Conservation (phyloP, 139 green algal genomes). For the Deuterostichococcus epilithicus region DNA sequence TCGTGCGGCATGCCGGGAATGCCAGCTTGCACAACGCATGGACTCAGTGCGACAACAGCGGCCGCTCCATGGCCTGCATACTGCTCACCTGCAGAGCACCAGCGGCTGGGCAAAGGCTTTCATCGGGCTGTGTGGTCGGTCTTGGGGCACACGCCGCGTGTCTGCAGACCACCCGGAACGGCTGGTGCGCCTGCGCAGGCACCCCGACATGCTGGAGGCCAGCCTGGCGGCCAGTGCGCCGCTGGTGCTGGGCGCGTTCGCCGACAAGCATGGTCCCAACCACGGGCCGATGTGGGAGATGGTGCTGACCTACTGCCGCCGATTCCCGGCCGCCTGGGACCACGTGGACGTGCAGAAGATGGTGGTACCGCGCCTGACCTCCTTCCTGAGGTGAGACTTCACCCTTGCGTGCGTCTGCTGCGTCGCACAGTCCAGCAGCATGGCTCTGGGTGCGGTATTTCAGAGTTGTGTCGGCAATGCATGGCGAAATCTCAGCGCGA, state of each 20-base stretch:
- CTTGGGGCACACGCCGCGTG: conserved; percentile 2
- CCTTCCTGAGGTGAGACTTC: conserved; percentile 43
- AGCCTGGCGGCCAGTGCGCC: conserved; percentile 10
- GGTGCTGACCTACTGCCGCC: conserved; percentile 51
- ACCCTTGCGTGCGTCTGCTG: not conserved
- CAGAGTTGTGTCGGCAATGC: not conserved
- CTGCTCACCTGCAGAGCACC: no score
- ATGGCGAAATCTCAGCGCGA: not conserved
- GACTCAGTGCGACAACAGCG: not conserved
- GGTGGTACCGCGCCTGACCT: conserved; percentile 58
- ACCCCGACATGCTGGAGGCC: not conserved
- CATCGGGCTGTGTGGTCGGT: not conserved
- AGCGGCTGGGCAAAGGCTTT: no score
- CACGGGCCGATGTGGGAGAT: conserved; percentile 73
- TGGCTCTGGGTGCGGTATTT: no score
- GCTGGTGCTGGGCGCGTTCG: conserved; percentile 34
- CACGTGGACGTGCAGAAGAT: conserved; percentile 43
- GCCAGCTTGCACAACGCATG: not conserved
- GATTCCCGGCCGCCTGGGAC: conserved; percentile 45
- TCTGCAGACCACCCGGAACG: no score
- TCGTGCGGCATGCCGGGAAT: not conserved
- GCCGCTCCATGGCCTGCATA: no score
- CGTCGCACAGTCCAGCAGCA: not conserved
- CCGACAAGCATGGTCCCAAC: conserved; percentile 58
- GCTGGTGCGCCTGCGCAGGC: conserved; percentile 1